A percentile compares a stretch with the other conserved stretches of the same genome.
These are phyloP conservation scores for Rhizopus delemar DNA, from an alignment of 371 early-diverging fungal genomes.

Conservation along the genomic window DNA sequence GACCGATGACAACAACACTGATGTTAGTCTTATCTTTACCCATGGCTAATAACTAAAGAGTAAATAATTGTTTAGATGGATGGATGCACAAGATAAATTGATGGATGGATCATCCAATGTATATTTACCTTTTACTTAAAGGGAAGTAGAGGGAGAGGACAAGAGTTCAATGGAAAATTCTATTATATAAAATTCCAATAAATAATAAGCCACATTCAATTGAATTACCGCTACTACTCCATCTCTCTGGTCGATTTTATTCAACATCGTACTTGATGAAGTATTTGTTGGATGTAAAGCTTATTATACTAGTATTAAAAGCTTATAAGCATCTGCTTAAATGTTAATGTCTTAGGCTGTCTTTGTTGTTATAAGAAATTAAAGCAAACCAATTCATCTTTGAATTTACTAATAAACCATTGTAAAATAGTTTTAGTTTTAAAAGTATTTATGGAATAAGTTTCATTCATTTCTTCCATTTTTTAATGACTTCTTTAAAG, in stretches of 20 bases:
- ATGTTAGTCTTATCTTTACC: constrained; percentile 95
- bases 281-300: neutral
- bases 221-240: neutral
- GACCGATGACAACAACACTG: constrained; percentile 99
- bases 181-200: neutral
- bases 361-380: too few species aligned
- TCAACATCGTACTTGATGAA: constrained; percentile 19
- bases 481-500: too few species aligned
- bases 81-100: constrained; percentile 10
- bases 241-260: constrained; percentile 7
- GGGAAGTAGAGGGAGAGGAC: neutral
- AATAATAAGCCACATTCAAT: neutral
- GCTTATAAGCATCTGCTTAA: too few species aligned
- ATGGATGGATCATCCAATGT: constrained; percentile 16
- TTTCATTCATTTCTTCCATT: too few species aligned
- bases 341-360: too few species aligned
- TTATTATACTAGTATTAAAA: too few species aligned
- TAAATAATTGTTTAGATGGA: constrained; percentile 13
- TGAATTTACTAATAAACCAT: too few species aligned
- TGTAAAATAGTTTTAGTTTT: too few species aligned
- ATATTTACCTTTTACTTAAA: neutral
- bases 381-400: too few species aligned
- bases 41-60: constrained; percentile 50
- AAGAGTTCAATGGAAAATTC: neutral
- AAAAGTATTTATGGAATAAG: too few species aligned